These are phyloP conservation scores for Crithidia acanthocephali DNA, from an alignment of 208 protist genomes.

Conservation along the genomic window DNA sequence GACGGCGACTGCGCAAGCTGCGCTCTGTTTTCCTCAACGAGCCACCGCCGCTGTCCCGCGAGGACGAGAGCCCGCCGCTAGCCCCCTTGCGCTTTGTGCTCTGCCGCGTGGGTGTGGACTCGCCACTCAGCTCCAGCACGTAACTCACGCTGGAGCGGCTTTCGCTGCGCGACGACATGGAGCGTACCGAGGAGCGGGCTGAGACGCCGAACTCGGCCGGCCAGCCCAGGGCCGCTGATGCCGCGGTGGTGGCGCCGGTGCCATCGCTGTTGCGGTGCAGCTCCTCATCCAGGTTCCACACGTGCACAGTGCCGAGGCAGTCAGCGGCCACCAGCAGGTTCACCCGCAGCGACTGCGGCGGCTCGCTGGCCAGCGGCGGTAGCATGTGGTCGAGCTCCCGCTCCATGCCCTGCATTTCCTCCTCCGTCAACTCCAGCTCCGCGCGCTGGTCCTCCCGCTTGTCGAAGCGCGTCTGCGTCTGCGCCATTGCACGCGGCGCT, in stretches of 20 bases:
- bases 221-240: constrained; percentile 8
- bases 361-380: constrained; percentile 69
- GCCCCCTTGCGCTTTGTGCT: constrained; percentile 5
- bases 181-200: constrained; percentile 11
- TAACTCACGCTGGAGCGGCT: constrained; percentile 2
- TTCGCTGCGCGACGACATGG: constrained; percentile 21
- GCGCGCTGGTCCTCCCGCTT: constrained; percentile 73
- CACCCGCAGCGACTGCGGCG: constrained; percentile 65
- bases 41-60: constrained; percentile 8
- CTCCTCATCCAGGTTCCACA: constrained; percentile 92
- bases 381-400: constrained; percentile 64
- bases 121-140: constrained; percentile 7
- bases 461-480: constrained; percentile 75
- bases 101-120: constrained; percentile 6
- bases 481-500: constrained; percentile 41
- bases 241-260: background rate
- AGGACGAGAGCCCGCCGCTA: background rate
- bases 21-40: constrained; percentile 13
- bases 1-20: constrained; percentile 5
- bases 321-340: constrained; percentile 86
- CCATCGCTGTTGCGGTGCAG: constrained; percentile 33
- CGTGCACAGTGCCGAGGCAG: constrained; percentile 69
- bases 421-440: constrained; percentile 63
- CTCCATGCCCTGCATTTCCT: constrained; percentile 84
- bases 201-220: constrained; percentile 18